Evolutionary conservation across 2,329 filamentous ascomycete genomes (phyloP).

Genomic region (Rutstroemia sp.): DNA sequence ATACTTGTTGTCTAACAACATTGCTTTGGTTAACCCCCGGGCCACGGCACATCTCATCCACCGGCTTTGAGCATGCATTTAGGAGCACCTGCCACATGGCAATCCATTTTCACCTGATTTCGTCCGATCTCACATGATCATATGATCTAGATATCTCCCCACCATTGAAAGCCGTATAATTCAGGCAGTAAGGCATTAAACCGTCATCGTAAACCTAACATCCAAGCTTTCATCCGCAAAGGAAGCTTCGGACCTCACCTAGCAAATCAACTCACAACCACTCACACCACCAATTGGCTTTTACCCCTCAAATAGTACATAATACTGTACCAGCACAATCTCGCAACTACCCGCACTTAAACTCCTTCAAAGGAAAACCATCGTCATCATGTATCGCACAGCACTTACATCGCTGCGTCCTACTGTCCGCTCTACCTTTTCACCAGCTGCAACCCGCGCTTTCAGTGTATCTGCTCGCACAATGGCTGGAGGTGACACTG

Average conservation of each 20-base stretch:
- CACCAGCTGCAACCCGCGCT: constrained; percentile 48
- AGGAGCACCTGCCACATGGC: no score
- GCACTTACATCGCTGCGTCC: constrained; percentile 42
- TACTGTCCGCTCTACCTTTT: constrained; percentile 37
- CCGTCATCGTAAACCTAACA: neutral
- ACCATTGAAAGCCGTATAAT: neutral
- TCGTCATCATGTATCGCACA: constrained; percentile 56
- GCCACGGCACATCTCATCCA: no score
- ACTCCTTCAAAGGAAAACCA: constrained; percentile 5
- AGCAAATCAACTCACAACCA: constrained; percentile 17
- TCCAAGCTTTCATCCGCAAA: constrained; percentile 1
- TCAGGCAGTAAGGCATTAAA: neutral
- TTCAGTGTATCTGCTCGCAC: constrained; percentile 29
- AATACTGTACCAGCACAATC: constrained; percentile 2
- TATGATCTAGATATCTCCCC: neutral
- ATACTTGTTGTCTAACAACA: no score
- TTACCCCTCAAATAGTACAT: constrained; percentile 15
- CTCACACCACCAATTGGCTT: constrained; percentile 18
- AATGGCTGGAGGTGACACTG: constrained; percentile 60
- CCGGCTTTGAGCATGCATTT: no score
- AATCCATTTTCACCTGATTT: no score
- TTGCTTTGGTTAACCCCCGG: no score
- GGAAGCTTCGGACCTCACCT: neutral
- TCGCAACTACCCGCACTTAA: neutral
- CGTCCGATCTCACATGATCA: no score